Conservation (phyloP, 345 rosid species). For the Moricandia moricandioides region DNA sequence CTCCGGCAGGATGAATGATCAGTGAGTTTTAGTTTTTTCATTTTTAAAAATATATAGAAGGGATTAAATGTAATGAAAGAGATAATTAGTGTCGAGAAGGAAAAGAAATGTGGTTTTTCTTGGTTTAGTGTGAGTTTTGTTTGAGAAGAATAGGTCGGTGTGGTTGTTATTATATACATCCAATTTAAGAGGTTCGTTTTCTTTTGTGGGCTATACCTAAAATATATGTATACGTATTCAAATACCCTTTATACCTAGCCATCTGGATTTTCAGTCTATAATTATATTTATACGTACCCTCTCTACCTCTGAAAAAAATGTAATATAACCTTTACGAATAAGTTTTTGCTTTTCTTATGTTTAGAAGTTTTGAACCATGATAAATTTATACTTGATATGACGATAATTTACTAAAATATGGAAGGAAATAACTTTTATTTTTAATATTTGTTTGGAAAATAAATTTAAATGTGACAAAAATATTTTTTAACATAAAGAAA, state of each 20-base stretch:
- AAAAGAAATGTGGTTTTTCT: neutral
- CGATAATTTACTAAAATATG: too few relatives aligned
- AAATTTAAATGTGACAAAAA: neutral
- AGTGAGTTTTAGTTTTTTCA: neutral
- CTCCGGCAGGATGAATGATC: conserved; percentile 23
- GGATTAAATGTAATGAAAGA: neutral
- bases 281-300: neutral
- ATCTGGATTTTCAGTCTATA: neutral
- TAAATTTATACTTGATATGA: neutral
- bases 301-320: neutral
- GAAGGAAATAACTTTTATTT: neutral
- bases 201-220: conserved; percentile 21
- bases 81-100: neutral
- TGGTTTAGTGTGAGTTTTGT: conserved; percentile 7
- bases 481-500: neutral
- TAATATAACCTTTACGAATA: neutral
- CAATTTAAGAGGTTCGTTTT: neutral
- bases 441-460: neutral
- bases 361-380: neutral
- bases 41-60: neutral
- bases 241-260: neutral
- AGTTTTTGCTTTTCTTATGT: neutral
- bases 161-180: conserved; percentile 31
- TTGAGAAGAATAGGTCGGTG: conserved; percentile 29
- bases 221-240: neutral